Base-by-base conservation (phyloP, 2,329 filamentous ascomycete species). In the Cladophialophora chaetospira region DNA sequence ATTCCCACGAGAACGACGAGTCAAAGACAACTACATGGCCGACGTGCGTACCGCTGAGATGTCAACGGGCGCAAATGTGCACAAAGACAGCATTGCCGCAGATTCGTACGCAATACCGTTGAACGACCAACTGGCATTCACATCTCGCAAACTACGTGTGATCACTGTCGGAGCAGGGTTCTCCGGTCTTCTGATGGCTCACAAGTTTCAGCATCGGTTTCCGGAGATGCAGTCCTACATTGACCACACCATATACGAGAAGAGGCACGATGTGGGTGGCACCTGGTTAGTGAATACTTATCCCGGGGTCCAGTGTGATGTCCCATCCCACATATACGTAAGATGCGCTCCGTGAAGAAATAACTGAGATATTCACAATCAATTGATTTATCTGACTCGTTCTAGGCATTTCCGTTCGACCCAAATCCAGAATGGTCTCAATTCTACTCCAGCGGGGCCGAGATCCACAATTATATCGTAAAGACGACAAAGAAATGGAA, bases 281-380 rank as follows among this genome's bases (percentile, higher is more conserved):
- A 77, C 75, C 0, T 72, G 70, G 71, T 62, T 73, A 2, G 74
- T 72, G 33, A 77, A 77, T 45, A 64, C 64, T 1, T 76, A 75
- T 55, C 74, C 73, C 0, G 75, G 75, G 3, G 72, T 60, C 11
- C 46, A 52, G 36, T 89, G 87, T 63, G 86, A 89, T 67, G 82
- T 89, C 10, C 85, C 87, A 0, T 81, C 85, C 0, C 84, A 88
- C 67, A 84, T 86, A 17, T 90, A 90, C 64, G 86, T 61, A 58
- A 29, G 50, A 5, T 2, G 15, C 15, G 31, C 11, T 28, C 29
- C n/a, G 11, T 88, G 66, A n/a, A n/a, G n/a, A n/a, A n/a, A n/a
- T n/a, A n/a, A n/a, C n/a, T n/a, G n/a, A n/a, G n/a, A n/a, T n/a
- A n/a, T n/a, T n/a, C n/a, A n/a, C n/a, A n/a, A n/a, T n/a, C n/a